Percentiles rank a stretch among this genome's conserved stretches.
These are phyloP conservation scores for Vitis rupestris DNA, from an alignment of 164 flowering plant species.

Conservation along the genomic window DNA sequence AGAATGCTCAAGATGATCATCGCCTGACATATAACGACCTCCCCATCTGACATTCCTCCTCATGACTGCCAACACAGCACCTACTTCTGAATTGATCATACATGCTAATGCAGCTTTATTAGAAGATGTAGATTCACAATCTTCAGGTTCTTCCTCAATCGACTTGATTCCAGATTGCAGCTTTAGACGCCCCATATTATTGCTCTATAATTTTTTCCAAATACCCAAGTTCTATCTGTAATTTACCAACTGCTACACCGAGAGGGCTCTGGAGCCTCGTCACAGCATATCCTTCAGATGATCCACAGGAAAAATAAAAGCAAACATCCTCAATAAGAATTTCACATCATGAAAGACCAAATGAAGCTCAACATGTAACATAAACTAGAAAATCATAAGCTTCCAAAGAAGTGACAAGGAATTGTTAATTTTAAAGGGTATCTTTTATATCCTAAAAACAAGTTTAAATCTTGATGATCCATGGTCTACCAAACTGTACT, in stretches of 20 bases:
- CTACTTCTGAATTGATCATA: conserved; percentile 62
- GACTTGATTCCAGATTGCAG: conserved; percentile 46
- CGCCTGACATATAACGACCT: conserved; percentile 56
- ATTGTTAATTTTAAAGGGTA: too few relatives aligned
- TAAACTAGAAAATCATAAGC: too few relatives aligned
- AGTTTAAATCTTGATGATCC: too few relatives aligned
- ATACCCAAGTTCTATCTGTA: conserved; percentile 1
- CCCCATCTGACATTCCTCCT: conserved; percentile 80
- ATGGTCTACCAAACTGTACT: too few relatives aligned
- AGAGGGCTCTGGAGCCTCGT: not conserved
- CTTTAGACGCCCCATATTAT: conserved; percentile 32
- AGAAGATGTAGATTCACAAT: conserved; percentile 25
- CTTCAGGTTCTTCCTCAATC: conserved; percentile 47
- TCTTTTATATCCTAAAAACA: too few relatives aligned
- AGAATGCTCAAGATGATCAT: conserved; percentile 65
- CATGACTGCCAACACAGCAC: conserved; percentile 76
- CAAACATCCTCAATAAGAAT: not conserved
- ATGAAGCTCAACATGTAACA: too few relatives aligned
- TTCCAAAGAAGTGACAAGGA: too few relatives aligned
- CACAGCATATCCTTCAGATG: conserved; percentile 13
- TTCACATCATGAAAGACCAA: not conserved
- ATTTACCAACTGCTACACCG: conserved; percentile 6
- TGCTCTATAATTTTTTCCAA: not conserved
- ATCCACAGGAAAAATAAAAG: not conserved
- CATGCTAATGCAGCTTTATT: conserved; percentile 46